Percentiles rank a stretch among this genome's conserved stretches.
phyloP scores from a whole-genome alignment of 2,329 filamentous ascomycete genomes.

The Diaporthe sp. region DNA sequence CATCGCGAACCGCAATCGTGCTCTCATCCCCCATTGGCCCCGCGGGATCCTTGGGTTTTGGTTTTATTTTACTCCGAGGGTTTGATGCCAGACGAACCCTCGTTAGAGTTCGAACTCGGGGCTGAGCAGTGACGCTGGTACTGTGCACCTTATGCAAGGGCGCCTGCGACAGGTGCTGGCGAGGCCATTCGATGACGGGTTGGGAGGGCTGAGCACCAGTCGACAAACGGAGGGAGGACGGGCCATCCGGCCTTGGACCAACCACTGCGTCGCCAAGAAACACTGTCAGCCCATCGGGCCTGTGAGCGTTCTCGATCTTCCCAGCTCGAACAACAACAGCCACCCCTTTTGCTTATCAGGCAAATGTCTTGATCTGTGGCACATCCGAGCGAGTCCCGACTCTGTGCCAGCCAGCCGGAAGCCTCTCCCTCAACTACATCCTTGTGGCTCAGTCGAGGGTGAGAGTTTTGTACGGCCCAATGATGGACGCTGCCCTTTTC shows the following conservation, averaged over 20 bases:
- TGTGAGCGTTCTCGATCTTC: background rate
- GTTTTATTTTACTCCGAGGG: background rate
- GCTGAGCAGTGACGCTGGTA: background rate
- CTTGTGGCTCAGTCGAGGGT: background rate
- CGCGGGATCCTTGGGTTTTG: background rate
- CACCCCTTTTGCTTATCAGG: background rate
- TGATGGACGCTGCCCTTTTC: background rate
- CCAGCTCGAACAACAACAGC: background rate
- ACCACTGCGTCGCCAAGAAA: conserved; percentile 8
- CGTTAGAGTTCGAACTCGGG: background rate
- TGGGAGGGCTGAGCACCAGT: background rate
- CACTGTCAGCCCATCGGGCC: conserved; percentile 3
- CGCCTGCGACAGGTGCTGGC: background rate
- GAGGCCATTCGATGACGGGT: background rate
- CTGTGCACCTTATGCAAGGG: background rate
- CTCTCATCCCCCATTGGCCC: background rate
- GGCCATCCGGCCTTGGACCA: background rate
- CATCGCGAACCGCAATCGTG: conserved; percentile 12
- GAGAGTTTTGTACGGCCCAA: background rate
- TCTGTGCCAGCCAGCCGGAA: background rate
- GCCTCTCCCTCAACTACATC: background rate
- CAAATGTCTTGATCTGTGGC: background rate
- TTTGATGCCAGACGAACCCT: conserved; percentile 18
- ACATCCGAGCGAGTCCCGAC: conserved; percentile 2
- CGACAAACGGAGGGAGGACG: background rate